phyloP scores from a whole-genome alignment of 306 rosid genomes.

The Lotus japonicus region DNA sequence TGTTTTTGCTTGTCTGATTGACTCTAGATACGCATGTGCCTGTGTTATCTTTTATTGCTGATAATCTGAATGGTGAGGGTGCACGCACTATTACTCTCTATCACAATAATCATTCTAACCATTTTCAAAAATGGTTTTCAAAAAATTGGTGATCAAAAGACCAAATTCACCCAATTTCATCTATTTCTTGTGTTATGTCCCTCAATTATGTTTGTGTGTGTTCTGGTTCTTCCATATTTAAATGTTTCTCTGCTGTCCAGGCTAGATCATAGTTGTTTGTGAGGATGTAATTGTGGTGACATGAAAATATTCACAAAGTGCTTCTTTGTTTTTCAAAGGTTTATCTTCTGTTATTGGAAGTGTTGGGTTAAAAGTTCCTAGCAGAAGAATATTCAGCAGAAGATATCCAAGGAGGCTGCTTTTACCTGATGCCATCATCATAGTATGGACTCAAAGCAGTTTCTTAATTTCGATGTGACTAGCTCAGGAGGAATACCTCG shows the following conservation, averaged over 20 bases:
- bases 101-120: too few species aligned
- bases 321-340: constrained; percentile 38
- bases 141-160: too few species aligned
- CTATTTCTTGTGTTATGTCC: neutral
- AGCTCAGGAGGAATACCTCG: constrained; percentile 32
- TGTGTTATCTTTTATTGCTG: neutral
- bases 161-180: neutral
- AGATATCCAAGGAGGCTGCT: neutral
- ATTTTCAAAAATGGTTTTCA: too few species aligned
- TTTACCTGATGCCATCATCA: constrained; percentile 31
- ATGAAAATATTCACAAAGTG: constrained; percentile 5
- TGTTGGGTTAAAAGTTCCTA: neutral
- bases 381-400: neutral
- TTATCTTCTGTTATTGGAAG: constrained; percentile 14
- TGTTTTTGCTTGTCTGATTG: neutral
- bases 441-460: constrained; percentile 65
- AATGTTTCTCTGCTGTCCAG: neutral
- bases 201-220: neutral
- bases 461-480: constrained; percentile 35
- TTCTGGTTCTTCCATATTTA: neutral
- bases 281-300: neutral
- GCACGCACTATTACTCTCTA: too few species aligned
- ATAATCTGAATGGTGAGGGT: neutral
- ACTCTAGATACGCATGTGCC: neutral
- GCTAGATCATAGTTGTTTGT: neutral